A percentile compares a stretch with the other conserved stretches of the same genome.
These are phyloP conservation scores for Silene latifolia DNA, from an alignment of 148 eudicot species.

Conservation along the genomic window DNA sequence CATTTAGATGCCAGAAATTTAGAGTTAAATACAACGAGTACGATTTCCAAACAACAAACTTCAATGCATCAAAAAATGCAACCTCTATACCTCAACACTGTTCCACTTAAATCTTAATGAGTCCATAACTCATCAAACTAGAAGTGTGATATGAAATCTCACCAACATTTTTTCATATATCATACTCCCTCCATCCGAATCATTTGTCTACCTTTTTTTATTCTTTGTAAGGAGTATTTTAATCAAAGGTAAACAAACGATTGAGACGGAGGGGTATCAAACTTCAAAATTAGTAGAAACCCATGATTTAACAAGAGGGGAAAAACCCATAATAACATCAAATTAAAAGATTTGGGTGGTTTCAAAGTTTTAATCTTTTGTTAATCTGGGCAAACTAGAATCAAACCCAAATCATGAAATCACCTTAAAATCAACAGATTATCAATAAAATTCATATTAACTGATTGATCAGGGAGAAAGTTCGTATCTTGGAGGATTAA, in stretches of 20 bases:
- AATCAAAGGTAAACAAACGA: too few relatives aligned
- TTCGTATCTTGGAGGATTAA: background rate
- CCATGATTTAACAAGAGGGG: background rate
- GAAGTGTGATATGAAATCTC: background rate
- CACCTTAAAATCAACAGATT: background rate
- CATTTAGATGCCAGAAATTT: background rate
- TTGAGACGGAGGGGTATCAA: too few relatives aligned
- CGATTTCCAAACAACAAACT: too few relatives aligned
- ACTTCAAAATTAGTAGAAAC: background rate
- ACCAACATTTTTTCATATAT: background rate
- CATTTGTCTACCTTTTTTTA: too few relatives aligned
- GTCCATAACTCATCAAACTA: background rate
- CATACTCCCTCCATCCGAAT: background rate
- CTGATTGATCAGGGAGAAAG: background rate
- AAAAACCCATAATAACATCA: background rate
- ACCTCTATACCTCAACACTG: too few relatives aligned
- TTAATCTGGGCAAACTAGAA: background rate
- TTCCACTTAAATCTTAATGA: background rate
- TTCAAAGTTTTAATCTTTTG: background rate
- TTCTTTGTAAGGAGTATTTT: too few relatives aligned
- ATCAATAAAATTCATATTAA: background rate
- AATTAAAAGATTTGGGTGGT: too few relatives aligned
- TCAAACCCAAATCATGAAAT: background rate
- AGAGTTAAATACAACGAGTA: background rate
- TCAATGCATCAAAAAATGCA: too few relatives aligned